Percentiles rank a stretch among this genome's conserved stretches.
These are phyloP conservation scores for Cardiospermum halicacabum DNA, from an alignment of 345 rosid species.

Conservation along the genomic window DNA sequence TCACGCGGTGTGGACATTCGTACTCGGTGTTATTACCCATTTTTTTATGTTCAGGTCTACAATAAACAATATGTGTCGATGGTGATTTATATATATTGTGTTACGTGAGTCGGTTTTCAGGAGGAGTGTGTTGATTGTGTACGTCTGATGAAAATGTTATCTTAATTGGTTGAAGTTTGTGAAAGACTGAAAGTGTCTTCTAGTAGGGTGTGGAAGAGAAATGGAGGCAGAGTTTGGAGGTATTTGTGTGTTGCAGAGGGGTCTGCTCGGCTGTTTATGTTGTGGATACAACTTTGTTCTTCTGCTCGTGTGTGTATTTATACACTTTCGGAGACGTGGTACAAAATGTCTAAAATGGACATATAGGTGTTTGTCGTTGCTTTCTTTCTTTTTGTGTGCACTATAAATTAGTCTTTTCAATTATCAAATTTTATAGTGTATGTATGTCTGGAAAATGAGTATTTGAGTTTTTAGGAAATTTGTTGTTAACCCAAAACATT, in stretches of 20 bases:
- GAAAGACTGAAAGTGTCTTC: too few species aligned
- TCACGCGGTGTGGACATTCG: slow-evolving; percentile 45
- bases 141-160: not conserved
- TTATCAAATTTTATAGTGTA: too few species aligned
- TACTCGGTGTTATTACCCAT: slow-evolving; percentile 40
- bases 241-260: not conserved
- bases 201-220: not conserved
- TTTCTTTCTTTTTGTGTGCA: too few species aligned
- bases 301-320: not conserved
- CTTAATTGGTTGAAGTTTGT: not conserved
- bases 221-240: slow-evolving; percentile 5
- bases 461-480: too few species aligned
- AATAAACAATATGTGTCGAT: not conserved
- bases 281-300: not conserved
- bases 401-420: too few species aligned
- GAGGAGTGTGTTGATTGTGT: not conserved
- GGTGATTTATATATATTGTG: too few species aligned
- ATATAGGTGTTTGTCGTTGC: too few species aligned
- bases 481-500: too few species aligned
- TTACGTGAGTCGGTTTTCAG: not conserved
- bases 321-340: not conserved
- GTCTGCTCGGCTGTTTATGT: not conserved
- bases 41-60: not conserved
- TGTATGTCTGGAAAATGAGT: too few species aligned
- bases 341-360: not conserved